These are phyloP conservation scores for Pyrenochaeta sp. DNA, from an alignment of 2,329 filamentous ascomycete genomes.

Conservation along the genomic window DNA sequence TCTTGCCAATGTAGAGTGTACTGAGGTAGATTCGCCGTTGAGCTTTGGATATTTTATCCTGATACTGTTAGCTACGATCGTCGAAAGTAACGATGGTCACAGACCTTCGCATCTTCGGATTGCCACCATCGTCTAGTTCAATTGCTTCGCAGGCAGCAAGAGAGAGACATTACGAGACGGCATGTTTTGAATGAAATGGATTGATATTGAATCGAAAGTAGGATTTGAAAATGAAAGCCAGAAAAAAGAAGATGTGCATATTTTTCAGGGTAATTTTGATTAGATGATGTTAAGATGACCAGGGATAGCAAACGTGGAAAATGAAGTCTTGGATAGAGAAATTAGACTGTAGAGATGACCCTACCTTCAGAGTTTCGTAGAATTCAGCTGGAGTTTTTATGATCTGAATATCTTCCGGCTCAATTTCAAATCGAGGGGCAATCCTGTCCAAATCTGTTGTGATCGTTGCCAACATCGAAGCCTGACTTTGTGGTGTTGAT, in stretches of 20 bases:
- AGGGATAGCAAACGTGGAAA: too few relatives aligned
- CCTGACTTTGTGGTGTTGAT: conserved; percentile 55
- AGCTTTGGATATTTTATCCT: conserved; percentile 78
- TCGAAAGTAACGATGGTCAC: too few relatives aligned
- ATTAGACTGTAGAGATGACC: too few relatives aligned
- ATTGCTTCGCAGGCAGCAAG: too few relatives aligned
- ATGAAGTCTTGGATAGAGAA: too few relatives aligned
- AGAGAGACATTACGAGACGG: not conserved
- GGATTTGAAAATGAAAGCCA: not conserved
- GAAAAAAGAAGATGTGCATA: not conserved
- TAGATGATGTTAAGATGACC: too few relatives aligned
- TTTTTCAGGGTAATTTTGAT: too few relatives aligned
- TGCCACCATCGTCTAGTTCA: too few relatives aligned
- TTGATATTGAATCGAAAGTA: not conserved
- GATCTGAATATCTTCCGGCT: conserved; percentile 80
- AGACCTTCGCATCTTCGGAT: too few relatives aligned
- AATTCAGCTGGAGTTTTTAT: conserved; percentile 85
- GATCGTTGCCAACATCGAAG: conserved; percentile 64
- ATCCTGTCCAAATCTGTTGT: conserved; percentile 83
- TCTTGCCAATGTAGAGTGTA: conserved; percentile 96
- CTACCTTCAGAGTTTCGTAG: conserved; percentile 87
- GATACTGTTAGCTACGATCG: conserved; percentile 18
- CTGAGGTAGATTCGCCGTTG: conserved; percentile 85
- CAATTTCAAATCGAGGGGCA: conserved; percentile 87
- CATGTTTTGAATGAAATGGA: not conserved